Evolutionary conservation across 2,329 filamentous ascomycete genomes (phyloP).

Genomic region (Clonostachys rhizophaga): DNA sequence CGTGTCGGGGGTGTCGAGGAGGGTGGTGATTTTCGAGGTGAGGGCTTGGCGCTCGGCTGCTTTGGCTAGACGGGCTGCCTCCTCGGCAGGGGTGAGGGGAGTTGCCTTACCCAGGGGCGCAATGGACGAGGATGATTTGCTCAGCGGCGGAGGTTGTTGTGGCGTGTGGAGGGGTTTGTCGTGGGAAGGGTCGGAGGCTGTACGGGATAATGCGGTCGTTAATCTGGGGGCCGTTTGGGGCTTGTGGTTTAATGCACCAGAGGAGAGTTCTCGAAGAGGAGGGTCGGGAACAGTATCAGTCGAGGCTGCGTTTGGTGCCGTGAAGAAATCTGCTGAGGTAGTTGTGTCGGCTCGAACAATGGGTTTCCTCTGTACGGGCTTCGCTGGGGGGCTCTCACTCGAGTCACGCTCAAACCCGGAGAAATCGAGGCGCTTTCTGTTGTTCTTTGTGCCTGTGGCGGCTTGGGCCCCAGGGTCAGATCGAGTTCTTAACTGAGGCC

Average conservation of each 20-base stretch:
- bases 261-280: conserved; percentile 34
- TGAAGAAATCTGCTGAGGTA: conserved; percentile 31
- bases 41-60: conserved; percentile 33
- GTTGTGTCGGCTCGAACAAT: conserved; percentile 11
- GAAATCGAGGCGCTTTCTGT: background rate
- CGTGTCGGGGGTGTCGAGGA: conserved; percentile 26
- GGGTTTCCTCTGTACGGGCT: conserved; percentile 4
- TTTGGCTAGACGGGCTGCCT: conserved; percentile 11
- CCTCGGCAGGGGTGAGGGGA: background rate
- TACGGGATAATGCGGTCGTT: background rate
- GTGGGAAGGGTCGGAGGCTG: background rate
- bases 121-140: conserved; percentile 4
- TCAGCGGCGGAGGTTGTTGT: conserved; percentile 5
- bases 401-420: too few species aligned
- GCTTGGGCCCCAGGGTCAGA: background rate
- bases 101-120: background rate
- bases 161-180: conserved; percentile 1
- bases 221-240: conserved; percentile 33
- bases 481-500: conserved; percentile 3
- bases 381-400: background rate
- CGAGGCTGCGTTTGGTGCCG: conserved; percentile 26
- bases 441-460: background rate
- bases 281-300: conserved; percentile 15
- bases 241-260: conserved; percentile 34
- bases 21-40: conserved; percentile 32